phyloP scores from a whole-genome alignment of 495 filamentous ascomycete species.

The Xylaria acuta region DNA sequence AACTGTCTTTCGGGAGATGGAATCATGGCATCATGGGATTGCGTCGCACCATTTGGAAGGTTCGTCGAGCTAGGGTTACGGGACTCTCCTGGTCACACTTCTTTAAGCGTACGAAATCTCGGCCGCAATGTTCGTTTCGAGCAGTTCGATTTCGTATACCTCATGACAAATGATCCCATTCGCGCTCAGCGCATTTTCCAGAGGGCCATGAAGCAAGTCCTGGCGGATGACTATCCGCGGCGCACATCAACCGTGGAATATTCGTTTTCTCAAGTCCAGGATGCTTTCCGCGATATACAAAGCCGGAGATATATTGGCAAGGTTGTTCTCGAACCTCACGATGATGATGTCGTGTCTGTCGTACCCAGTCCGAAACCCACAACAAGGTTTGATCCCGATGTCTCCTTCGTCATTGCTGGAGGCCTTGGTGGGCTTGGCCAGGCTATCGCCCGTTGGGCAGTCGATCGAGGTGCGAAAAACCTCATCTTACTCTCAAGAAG shows the following conservation, averaged over 20 bases:
- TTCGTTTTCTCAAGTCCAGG: slow-evolving; percentile 45
- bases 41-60: slow-evolving; percentile 48
- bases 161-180: slow-evolving; percentile 12
- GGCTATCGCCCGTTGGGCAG: slow-evolving; percentile 54
- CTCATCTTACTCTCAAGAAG: slow-evolving; percentile 57
- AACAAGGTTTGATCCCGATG: slow-evolving; percentile 2
- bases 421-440: slow-evolving; percentile 59
- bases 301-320: slow-evolving; percentile 56
- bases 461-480: slow-evolving; percentile 52
- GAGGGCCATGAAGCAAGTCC: slow-evolving; percentile 32
- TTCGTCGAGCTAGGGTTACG: slow-evolving; percentile 48
- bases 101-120: slow-evolving; percentile 10
- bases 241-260: slow-evolving; percentile 35
- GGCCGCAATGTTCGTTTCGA: slow-evolving; percentile 25
- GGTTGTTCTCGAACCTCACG: slow-evolving; percentile 43
- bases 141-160: slow-evolving; percentile 21
- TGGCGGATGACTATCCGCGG: slow-evolving; percentile 25
- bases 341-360: slow-evolving; percentile 28
- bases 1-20: slow-evolving; percentile 58
- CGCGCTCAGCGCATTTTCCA: slow-evolving; percentile 34
- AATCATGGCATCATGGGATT: slow-evolving; percentile 48
- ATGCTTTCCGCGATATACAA: slow-evolving; percentile 57
- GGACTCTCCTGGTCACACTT: neutral
- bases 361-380: slow-evolving; percentile 2
- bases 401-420: slow-evolving; percentile 40